These are phyloP conservation scores for Candolleomyces eurysporus DNA, from an alignment of 768 basidiomycete genomes.

Conservation along the genomic window DNA sequence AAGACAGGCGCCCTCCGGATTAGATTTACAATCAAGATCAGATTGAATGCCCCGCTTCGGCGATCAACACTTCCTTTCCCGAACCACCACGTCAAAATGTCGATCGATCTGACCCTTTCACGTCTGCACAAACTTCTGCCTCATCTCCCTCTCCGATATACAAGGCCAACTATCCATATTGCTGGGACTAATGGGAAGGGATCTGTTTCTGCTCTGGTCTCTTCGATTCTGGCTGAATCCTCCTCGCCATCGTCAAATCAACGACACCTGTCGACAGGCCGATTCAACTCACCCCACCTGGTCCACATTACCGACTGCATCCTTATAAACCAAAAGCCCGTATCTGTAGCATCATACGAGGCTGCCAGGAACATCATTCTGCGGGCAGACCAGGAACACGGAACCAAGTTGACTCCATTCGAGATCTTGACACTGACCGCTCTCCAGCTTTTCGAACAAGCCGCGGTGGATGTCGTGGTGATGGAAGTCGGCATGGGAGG, in stretches of 20 bases:
- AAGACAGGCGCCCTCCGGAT: too few species aligned
- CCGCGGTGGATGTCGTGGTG: conserved; percentile 74
- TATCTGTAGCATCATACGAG: conserved; percentile 48
- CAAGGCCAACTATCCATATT: conserved; percentile 83
- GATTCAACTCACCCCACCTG: conserved; percentile 94
- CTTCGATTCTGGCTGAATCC: conserved; percentile 48
- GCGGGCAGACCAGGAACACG: conserved; percentile 39
- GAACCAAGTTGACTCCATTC: conserved; percentile 63
- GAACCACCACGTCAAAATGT: conserved; percentile 35
- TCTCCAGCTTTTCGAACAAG: conserved; percentile 67
- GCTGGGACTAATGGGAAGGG: conserved; percentile 98
- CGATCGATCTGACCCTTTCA: conserved; percentile 67
- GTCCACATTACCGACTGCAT: conserved; percentile 77
- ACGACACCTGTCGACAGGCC: conserved; percentile 62
- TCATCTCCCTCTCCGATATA: conserved; percentile 53
- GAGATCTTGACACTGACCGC: conserved; percentile 86
- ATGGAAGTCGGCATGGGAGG: conserved; percentile 97
- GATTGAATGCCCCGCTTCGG: background rate
- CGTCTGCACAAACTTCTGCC: conserved; percentile 53
- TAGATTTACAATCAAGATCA: background rate
- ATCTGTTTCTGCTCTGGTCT: conserved; percentile 79
- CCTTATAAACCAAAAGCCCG: conserved; percentile 55
- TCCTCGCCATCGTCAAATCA: conserved; percentile 41
- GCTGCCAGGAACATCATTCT: conserved; percentile 47
- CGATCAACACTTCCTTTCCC: background rate